Percentiles rank a stretch among this genome's conserved stretches.
Evolutionary conservation across 768 basidiomycete genomes (phyloP).

Genomic region (Leucocoprinus leucothites): DNA sequence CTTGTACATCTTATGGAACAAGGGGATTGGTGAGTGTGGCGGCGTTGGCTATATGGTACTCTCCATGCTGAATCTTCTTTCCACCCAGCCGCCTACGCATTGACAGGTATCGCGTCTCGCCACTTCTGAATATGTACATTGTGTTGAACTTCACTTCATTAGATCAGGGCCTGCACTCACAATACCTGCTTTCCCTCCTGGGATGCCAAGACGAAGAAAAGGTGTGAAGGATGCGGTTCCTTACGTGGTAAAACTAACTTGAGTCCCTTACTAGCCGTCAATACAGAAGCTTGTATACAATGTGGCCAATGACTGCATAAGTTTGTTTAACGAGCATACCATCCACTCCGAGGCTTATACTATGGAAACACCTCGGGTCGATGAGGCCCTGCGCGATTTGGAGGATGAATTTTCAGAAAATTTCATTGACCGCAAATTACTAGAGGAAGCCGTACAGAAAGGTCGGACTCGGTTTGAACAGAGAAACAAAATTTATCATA

Average conservation of each 20-base stretch:
- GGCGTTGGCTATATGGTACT: background rate
- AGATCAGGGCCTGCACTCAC: constrained; percentile 57
- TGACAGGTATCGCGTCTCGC: constrained; percentile 47
- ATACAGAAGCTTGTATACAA: constrained; percentile 67
- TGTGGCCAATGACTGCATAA: constrained; percentile 60
- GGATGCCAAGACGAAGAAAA: constrained; percentile 87
- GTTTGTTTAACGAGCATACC: constrained; percentile 61
- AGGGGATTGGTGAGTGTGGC: constrained; percentile 53
- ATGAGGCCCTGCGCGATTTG: constrained; percentile 45
- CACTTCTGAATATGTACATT: background rate
- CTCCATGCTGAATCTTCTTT: background rate
- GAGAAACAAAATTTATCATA: constrained; percentile 42
- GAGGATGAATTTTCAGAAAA: constrained; percentile 45
- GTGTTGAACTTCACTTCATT: constrained; percentile 6
- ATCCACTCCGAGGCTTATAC: constrained; percentile 60
- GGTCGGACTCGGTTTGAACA: constrained; percentile 35
- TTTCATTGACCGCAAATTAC: constrained; percentile 38
- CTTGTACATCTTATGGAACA: constrained; percentile 75
- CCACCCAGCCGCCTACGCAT: constrained; percentile 58
- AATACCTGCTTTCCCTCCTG: constrained; percentile 60
- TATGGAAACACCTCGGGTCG: constrained; percentile 45
- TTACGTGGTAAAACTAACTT: background rate
- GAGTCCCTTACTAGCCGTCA: constrained; percentile 49
- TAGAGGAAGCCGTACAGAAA: constrained; percentile 42
- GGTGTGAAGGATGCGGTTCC: constrained; percentile 31